Percentiles rank a stretch among this genome's conserved stretches.
Evolutionary conservation across 805 yeast species (phyloP).

Genomic region (Schwanniomyces polymorphus): DNA sequence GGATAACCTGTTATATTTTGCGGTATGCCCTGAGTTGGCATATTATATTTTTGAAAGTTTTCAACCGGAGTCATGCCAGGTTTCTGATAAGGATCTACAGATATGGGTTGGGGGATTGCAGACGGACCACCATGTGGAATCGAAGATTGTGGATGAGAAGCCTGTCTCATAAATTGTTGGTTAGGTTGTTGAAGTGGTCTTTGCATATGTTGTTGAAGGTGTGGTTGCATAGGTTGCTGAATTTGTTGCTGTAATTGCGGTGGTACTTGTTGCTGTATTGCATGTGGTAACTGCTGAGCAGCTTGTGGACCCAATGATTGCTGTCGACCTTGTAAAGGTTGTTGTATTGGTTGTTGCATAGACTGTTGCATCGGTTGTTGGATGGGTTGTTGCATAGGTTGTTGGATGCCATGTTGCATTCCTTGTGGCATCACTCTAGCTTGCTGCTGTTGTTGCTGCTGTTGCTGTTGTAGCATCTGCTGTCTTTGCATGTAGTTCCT

Average conservation of each 20-base stretch:
- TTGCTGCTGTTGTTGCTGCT: slow-evolving; percentile 18
- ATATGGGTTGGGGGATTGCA: slow-evolving; percentile 3
- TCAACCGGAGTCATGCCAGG: slow-evolving; percentile 1
- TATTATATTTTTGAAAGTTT: not conserved
- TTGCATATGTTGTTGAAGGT: slow-evolving; percentile 3
- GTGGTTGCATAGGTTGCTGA: slow-evolving; percentile 4
- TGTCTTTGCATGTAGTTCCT: slow-evolving; percentile 40
- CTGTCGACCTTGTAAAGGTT: not conserved
- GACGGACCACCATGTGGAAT: slow-evolving; percentile 3
- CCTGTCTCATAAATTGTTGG: slow-evolving; percentile 1
- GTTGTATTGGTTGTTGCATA: not conserved
- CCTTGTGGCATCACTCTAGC: not conserved
- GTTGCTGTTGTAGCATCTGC: slow-evolving; percentile 41
- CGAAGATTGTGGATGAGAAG: slow-evolving; percentile 8
- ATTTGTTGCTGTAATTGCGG: slow-evolving; percentile 4
- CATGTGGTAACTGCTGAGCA: slow-evolving; percentile 2
- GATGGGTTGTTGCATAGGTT: slow-evolving; percentile 3
- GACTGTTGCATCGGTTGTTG: slow-evolving; percentile 1
- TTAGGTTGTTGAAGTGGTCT: not conserved
- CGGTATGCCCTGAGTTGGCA: not conserved
- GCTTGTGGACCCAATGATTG: not conserved
- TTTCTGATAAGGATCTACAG: not conserved
- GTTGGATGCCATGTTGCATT: not conserved
- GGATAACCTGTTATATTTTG: not conserved
- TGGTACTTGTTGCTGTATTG: slow-evolving; percentile 8